Conservation (phyloP, 371 early-diverging fungal genomes). For the Nematocida sp. region DNA sequence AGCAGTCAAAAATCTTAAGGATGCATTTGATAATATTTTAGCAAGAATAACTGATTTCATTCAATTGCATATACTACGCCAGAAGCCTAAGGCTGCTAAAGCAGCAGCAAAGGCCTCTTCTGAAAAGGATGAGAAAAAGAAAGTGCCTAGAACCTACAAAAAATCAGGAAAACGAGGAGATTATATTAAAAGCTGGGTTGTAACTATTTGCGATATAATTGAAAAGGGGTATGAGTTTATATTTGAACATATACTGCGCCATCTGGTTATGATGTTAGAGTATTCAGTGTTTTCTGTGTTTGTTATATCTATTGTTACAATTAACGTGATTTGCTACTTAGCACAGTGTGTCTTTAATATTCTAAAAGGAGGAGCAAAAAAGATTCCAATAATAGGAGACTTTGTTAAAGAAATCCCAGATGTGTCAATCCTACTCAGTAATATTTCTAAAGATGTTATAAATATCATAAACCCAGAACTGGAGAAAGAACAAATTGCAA, state of each 20-base stretch:
- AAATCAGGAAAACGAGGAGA: neutral
- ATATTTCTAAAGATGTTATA: neutral
- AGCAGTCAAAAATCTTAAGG: neutral
- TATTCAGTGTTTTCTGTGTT: neutral
- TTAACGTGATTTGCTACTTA: neutral
- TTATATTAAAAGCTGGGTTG: neutral
- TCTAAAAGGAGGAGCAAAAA: neutral
- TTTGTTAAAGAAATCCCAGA: neutral
- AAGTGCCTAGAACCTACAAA: neutral
- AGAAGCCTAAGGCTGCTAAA: neutral
- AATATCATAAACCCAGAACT: slow-evolving; percentile 1
- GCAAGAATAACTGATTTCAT: neutral
- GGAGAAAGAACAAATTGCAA: neutral
- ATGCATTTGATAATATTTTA: neutral
- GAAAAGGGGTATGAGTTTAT: neutral
- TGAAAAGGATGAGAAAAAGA: neutral
- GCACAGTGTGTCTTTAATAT: neutral
- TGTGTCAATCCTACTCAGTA: neutral
- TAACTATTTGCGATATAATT: neutral
- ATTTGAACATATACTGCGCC: neutral
- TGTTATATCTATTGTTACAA: neutral
- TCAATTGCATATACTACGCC: too few relatives aligned
- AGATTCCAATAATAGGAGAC: neutral
- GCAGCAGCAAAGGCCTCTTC: neutral
- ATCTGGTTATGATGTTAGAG: neutral